Evolutionary conservation across 1,284 basidiomycete species (phyloP).

Genomic region (Chalciporus sp.): DNA sequence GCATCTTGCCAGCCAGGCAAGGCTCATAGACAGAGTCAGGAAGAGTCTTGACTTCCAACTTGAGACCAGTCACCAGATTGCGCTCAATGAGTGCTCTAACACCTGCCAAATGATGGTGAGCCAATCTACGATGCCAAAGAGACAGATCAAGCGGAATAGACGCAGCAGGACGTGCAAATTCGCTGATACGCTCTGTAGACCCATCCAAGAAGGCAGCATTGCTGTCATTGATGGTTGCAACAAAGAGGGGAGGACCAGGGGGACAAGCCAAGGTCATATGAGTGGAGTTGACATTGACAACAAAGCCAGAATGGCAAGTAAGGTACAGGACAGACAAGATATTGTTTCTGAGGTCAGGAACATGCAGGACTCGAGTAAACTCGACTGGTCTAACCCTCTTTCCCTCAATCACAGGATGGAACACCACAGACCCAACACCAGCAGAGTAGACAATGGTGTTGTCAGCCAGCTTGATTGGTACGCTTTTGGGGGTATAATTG

Average conservation of each 20-base stretch:
- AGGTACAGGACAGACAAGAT: not conserved
- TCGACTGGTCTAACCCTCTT: not conserved
- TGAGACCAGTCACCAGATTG: not conserved
- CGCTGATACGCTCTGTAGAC: constrained; percentile 5
- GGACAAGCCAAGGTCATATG: not conserved
- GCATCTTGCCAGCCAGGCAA: constrained; percentile 6
- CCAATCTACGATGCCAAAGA: constrained; percentile 31
- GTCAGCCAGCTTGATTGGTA: too few species aligned
- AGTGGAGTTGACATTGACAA: not conserved
- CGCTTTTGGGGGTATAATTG: not conserved
- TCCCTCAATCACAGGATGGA: too few species aligned
- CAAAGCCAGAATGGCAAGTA: not conserved
- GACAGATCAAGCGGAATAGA: constrained; percentile 19
- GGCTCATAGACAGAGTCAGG: constrained; percentile 3
- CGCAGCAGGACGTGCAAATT: not conserved
- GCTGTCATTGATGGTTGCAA: not conserved
- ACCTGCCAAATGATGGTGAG: constrained; percentile 17
- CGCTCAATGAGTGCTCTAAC: not conserved
- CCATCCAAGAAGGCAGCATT: constrained; percentile 15
- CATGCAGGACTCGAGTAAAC: constrained; percentile 1
- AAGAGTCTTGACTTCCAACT: not conserved
- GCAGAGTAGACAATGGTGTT: too few species aligned
- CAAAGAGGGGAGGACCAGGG: not conserved
- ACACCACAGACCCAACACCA: not conserved
- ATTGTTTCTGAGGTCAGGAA: constrained; percentile 1